Base-by-base conservation (phyloP, 257 asterid species). In the Ophiorrhiza pumila region DNA sequence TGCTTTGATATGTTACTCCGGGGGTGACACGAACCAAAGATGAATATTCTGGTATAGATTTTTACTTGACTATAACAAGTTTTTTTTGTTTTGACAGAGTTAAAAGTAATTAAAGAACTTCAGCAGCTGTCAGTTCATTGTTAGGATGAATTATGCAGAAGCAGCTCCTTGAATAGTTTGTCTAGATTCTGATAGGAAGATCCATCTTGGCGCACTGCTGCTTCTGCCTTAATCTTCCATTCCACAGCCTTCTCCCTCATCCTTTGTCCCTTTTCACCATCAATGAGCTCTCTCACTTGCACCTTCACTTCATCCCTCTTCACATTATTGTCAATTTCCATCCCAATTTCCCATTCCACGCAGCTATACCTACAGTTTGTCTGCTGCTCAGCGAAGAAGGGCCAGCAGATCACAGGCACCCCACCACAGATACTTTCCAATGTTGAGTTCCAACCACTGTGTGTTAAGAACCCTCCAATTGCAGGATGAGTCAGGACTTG, bases 341-440 rank as follows among this genome's bases (percentile, higher is more conserved):
- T 78, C 37, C 90, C 92, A 0, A 81, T 80, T 1, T 41, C 86
- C 90, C 88, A 85, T 39, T 83, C 87, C 27, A 71, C 79, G 9
- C 87, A 81, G 9, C 84, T 68, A 13, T 52, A 87, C 70, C 88
- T 63, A 25, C 91, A 84, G 17, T 86, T 86, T 0, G 85, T 80
- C 74, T 76, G 88, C 71, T 86, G 91, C 43, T 86, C 91, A 0
- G 82, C 87, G 3, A 86, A 86, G 20, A 82, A 84, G 0, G 91
- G 91, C 88, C 87, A 86, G 49, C 88, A 84, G 10, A 86, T 72
- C 63, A 86, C 58, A 1, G 88, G 88, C 46, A 84, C 87, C 0
- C 91, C 91, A 0, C 80, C 58, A 0, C 23, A 75, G 0, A 86
- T 64, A 18, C 85, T 87, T 12, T 87, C 91, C 1, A 79, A 0